Evolutionary conservation across 768 basidiomycete genomes (phyloP), one percentile per base, ranked within the genome.

Genomic region (Amyloporia xantha): DNA sequence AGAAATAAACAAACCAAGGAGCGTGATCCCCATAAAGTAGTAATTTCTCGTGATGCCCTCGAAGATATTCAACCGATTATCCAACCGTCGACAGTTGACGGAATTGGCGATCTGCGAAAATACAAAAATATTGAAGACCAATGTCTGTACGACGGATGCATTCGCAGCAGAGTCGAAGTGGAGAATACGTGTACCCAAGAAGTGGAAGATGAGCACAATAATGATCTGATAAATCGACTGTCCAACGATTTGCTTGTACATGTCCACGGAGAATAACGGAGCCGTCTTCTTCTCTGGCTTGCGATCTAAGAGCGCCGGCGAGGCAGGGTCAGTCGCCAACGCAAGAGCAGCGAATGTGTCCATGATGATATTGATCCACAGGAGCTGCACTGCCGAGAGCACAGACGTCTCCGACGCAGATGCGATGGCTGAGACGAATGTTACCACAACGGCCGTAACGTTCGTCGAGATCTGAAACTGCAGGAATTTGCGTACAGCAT

Each of bases 291-390:
- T 82, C 66, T 97, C 93, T 3, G 96, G 96, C 65, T 89, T 87
- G 60, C 95, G 84, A 48, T 96, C 75, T 38, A 99, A 80, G 27
- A 91, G 77, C 4, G 72, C 64, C 41, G 82, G 82, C 1, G 84
- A 81, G 1, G 96, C 94, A 7, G 93, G 94, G 65, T 98, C 96
- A 21, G 96, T 98, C 15, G 96, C 95, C 44, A 99, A 80, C 11
- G 96, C 96, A 44, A 98, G 82, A 21, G 96, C 96, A 48, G 96
- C 96, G 62, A 99, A 97, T 1, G 92, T 95, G 63, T 96, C 94
- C 93, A 95, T 95, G 66, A 95, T 95, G 53, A 98, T 86, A 73
- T 97, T 97, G 68, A 97, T 91, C 94, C 96, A 99, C 19, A 99
- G 80, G 4, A 99, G 70, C 63, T 99, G 96, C 1, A 99, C 96